A percentile compares a stretch with the other conserved stretches of the same genome.
Conservation (phyloP, 345 rosid species). For the Hypericum perforatum region DNA sequence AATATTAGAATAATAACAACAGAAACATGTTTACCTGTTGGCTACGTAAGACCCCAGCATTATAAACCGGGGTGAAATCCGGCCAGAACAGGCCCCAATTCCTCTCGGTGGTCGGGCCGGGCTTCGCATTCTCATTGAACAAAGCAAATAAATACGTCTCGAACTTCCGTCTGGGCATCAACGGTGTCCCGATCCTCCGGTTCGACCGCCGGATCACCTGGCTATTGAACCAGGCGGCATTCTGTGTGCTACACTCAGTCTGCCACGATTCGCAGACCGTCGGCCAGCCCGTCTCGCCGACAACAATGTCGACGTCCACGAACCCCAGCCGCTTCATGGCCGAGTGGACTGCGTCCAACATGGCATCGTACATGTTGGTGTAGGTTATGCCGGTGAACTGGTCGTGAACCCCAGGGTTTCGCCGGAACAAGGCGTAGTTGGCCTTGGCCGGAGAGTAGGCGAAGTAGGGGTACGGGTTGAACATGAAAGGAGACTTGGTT, state of each 20-base stretch:
- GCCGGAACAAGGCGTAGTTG: constrained; percentile 47
- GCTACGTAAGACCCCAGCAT: constrained; percentile 39
- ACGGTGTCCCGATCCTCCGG: constrained; percentile 59
- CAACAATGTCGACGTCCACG: constrained; percentile 22
- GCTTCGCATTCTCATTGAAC: constrained; percentile 71
- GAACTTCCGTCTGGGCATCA: constrained; percentile 59
- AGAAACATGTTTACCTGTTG: constrained; percentile 20
- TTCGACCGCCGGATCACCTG: constrained; percentile 28
- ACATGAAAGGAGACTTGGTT: constrained; percentile 65
- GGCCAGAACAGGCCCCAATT: constrained; percentile 75
- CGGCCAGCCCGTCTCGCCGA: constrained; percentile 91
- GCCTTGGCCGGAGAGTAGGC: constrained; percentile 22
- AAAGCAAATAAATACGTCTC: constrained; percentile 68
- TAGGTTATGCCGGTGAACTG: not conserved
- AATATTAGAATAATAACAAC: not conserved
- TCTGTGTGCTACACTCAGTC: constrained; percentile 35
- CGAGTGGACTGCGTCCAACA: constrained; percentile 3
- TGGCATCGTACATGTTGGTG: constrained; percentile 2
- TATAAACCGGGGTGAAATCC: constrained; percentile 59
- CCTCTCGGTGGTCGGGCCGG: constrained; percentile 52
- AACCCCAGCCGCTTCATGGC: constrained; percentile 1
- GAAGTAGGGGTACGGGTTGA: constrained; percentile 83
- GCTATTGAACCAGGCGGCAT: constrained; percentile 52
- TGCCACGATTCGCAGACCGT: constrained; percentile 42
- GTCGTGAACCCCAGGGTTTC: constrained; percentile 20